phyloP scores from a whole-genome alignment of 805 yeast genomes.

The Zygotorulaspora sp. region DNA sequence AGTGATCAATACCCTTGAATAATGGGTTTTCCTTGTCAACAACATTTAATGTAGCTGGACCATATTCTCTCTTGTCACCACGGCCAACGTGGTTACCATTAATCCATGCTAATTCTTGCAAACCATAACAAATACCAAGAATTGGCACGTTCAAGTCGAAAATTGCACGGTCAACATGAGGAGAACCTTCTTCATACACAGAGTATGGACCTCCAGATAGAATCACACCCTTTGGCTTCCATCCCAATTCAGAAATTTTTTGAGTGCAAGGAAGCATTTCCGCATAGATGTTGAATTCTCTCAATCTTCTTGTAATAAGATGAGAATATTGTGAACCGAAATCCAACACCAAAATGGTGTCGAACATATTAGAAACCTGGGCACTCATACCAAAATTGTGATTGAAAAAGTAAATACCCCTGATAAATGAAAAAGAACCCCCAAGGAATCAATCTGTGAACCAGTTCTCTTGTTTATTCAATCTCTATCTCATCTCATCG shows the following conservation, averaged over 20 bases:
- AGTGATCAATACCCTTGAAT: slow-evolving; percentile 85
- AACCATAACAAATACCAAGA: slow-evolving; percentile 96
- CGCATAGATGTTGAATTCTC: slow-evolving; percentile 97
- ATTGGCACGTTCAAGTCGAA: slow-evolving; percentile 91
- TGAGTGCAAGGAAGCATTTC: slow-evolving; percentile 99
- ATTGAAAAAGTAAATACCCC: too few species aligned
- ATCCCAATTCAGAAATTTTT: slow-evolving; percentile 82
- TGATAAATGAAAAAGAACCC: background rate
- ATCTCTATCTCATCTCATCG: slow-evolving; percentile 1
- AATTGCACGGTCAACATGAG: slow-evolving; percentile 93
- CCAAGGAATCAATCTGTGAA: background rate
- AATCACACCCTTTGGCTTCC: slow-evolving; percentile 96
- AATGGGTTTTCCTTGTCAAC: slow-evolving; percentile 62
- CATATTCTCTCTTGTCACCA: slow-evolving; percentile 97
- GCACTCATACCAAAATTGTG: slow-evolving; percentile 25
- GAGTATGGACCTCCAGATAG: slow-evolving; percentile 98
- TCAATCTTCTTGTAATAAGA: slow-evolving; percentile 90
- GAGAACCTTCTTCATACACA: slow-evolving; percentile 91
- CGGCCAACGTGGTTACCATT: slow-evolving; percentile 87
- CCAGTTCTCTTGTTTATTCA: background rate
- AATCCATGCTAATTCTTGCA: slow-evolving; percentile 99
- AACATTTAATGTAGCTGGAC: slow-evolving; percentile 86
- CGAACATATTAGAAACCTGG: slow-evolving; percentile 83
- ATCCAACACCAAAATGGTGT: slow-evolving; percentile 94
- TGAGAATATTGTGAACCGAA: slow-evolving; percentile 99